These are phyloP conservation scores for Wickerhamiella alocasiicola DNA, from an alignment of 805 yeast species.

Conservation along the genomic window DNA sequence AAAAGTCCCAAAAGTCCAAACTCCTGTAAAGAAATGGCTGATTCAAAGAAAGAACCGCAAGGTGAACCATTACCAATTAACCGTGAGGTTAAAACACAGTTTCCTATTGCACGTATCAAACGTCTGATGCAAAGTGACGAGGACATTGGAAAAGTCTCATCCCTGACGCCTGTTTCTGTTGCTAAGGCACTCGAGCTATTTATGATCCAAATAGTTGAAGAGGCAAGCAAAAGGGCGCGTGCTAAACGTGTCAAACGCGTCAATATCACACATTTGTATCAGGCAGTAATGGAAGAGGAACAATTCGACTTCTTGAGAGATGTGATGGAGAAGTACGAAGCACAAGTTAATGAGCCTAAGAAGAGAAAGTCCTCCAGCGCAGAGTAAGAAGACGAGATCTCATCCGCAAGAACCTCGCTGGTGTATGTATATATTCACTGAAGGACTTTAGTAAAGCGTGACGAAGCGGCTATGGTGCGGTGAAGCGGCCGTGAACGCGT, in stretches of 20 bases:
- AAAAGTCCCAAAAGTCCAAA: too few species aligned
- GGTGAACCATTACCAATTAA: constrained; percentile 16
- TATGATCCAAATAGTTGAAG: constrained; percentile 78
- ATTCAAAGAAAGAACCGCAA: constrained; percentile 9
- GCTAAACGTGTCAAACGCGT: constrained; percentile 66
- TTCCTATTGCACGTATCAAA: constrained; percentile 70
- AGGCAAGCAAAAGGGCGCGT: constrained; percentile 66
- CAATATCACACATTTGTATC: constrained; percentile 66
- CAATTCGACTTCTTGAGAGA: constrained; percentile 89
- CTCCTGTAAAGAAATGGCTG: constrained; percentile 1
- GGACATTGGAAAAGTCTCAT: constrained; percentile 96
- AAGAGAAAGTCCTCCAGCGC: constrained; percentile 14
- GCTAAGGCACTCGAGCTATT: constrained; percentile 91
- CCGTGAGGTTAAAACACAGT: constrained; percentile 31
- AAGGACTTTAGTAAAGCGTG: too few species aligned
- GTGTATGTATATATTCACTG: too few species aligned
- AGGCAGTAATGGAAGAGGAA: constrained; percentile 75
- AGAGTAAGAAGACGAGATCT: too few species aligned
- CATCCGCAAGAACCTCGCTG: too few species aligned
- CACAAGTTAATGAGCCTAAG: constrained; percentile 23
- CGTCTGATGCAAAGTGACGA: constrained; percentile 97
- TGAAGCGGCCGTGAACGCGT: too few species aligned
- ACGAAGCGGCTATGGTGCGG: too few species aligned
- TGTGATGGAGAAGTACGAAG: constrained; percentile 46
- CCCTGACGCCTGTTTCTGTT: constrained; percentile 96